These are phyloP conservation scores for Dioscorea zingiberensis DNA, from an alignment of 106 monocot species.

Conservation along the genomic window DNA sequence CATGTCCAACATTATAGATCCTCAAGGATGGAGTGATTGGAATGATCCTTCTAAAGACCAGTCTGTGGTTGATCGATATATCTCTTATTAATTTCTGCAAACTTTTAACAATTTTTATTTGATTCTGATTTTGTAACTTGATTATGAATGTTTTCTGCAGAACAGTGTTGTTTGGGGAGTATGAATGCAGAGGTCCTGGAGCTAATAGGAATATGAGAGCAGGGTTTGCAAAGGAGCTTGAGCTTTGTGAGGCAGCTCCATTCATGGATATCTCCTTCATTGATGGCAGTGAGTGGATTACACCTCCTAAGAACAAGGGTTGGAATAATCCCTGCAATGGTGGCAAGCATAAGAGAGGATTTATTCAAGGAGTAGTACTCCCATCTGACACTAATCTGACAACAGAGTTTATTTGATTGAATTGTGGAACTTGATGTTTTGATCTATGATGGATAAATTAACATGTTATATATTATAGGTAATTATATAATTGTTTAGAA, in stretches of 20 bases:
- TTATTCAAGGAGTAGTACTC: not conserved
- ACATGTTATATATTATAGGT: not conserved
- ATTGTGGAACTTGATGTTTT: not conserved
- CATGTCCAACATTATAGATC: conserved; percentile 31
- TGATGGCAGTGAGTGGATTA: conserved; percentile 34
- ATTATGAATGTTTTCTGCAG: conserved; percentile 16
- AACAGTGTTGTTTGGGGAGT: conserved; percentile 40
- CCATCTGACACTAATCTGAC: not conserved
- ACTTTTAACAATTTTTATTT: not conserved
- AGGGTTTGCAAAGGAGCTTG: conserved; percentile 23
- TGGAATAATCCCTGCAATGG: conserved; percentile 20
- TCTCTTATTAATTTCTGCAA: not conserved
- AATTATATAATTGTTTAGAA: not conserved
- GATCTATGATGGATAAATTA: not conserved
- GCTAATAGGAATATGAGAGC: conserved; percentile 26
- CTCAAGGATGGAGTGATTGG: conserved; percentile 61
- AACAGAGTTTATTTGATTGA: not conserved
- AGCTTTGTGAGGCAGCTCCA: conserved; percentile 25
- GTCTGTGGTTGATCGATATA: conserved; percentile 31
- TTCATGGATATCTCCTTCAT: conserved; percentile 49
- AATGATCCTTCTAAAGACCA: conserved; percentile 46
- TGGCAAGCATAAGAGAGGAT: not conserved
- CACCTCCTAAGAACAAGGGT: conserved; percentile 4
- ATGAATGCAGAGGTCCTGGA: conserved; percentile 32
- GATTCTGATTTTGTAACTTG: not conserved